Evolutionary conservation across 495 filamentous ascomycete species (phyloP).

Genomic region (Letharia lupina): DNA sequence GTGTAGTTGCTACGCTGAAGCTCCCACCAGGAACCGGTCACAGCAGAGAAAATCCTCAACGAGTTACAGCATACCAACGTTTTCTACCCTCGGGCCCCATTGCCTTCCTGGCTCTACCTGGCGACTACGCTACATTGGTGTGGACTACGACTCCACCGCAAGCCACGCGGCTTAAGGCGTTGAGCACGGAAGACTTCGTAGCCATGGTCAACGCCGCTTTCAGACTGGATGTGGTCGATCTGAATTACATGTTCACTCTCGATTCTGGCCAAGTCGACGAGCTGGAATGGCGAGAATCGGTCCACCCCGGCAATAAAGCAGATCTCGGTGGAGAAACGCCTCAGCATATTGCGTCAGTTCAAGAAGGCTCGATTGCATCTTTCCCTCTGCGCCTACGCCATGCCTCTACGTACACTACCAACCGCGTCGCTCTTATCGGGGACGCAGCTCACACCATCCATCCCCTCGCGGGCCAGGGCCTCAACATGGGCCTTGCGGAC

Average conservation of each 20-base stretch:
- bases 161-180: conserved; percentile 69
- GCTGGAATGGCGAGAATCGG: conserved; percentile 68
- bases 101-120: conserved; percentile 81
- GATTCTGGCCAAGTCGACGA: conserved; percentile 60
- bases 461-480: conserved; percentile 86
- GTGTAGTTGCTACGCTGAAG: conserved; percentile 80
- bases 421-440: conserved; percentile 80
- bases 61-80: conserved; percentile 80
- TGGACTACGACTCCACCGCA: conserved; percentile 82
- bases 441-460: conserved; percentile 95
- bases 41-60: conserved; percentile 18
- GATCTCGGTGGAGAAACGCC: conserved; percentile 32
- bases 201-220: conserved; percentile 93
- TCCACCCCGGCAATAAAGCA: conserved; percentile 47
- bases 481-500: conserved; percentile 89
- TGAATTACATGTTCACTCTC: conserved; percentile 67
- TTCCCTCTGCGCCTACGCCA: conserved; percentile 90
- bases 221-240: conserved; percentile 66
- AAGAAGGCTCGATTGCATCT: conserved; percentile 72
- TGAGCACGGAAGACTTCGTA: conserved; percentile 62
- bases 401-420: conserved; percentile 81
- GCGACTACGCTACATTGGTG: conserved; percentile 72
- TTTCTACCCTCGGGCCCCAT: conserved; percentile 90
- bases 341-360: conserved; percentile 54
- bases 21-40: conserved; percentile 35